These are phyloP conservation scores for Ogataea methanolica DNA, from an alignment of 805 yeast species.

Conservation along the genomic window DNA sequence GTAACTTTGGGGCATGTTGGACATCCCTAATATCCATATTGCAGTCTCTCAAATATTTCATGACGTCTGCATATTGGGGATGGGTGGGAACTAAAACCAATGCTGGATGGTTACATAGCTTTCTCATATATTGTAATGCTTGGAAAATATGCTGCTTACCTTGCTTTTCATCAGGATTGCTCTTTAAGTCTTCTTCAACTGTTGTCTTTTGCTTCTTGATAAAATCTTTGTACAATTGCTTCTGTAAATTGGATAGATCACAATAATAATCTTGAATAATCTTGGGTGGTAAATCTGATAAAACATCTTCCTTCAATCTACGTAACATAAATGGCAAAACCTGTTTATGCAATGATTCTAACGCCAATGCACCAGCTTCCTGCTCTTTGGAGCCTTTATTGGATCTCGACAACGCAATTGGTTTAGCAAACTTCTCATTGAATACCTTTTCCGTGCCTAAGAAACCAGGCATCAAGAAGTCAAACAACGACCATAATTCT, in stretches of 20 bases:
- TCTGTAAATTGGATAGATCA: conserved; percentile 88
- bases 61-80: conserved; percentile 75
- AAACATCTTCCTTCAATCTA: conserved; percentile 91
- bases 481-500: conserved; percentile 96
- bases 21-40: conserved; percentile 64
- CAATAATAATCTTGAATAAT: conserved; percentile 98
- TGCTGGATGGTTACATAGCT: conserved; percentile 94
- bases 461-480: conserved; percentile 98
- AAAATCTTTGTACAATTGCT: conserved; percentile 82
- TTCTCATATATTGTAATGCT: conserved; percentile 95
- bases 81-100: conserved; percentile 78
- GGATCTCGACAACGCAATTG: conserved; percentile 89
- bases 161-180: conserved; percentile 30
- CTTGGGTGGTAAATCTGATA: conserved; percentile 95
- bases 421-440: conserved; percentile 95
- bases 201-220: conserved; percentile 75
- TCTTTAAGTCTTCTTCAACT: conserved; percentile 60
- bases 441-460: conserved; percentile 91
- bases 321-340: conserved; percentile 95
- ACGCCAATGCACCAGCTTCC: conserved; percentile 93
- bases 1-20: conserved; percentile 84
- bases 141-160: conserved; percentile 92
- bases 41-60: conserved; percentile 50
- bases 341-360: conserved; percentile 94
- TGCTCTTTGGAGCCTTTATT: conserved; percentile 91